Evolutionary conservation across 148 eudicot species (phyloP).

Genomic region (Amaranthus cruentus): DNA sequence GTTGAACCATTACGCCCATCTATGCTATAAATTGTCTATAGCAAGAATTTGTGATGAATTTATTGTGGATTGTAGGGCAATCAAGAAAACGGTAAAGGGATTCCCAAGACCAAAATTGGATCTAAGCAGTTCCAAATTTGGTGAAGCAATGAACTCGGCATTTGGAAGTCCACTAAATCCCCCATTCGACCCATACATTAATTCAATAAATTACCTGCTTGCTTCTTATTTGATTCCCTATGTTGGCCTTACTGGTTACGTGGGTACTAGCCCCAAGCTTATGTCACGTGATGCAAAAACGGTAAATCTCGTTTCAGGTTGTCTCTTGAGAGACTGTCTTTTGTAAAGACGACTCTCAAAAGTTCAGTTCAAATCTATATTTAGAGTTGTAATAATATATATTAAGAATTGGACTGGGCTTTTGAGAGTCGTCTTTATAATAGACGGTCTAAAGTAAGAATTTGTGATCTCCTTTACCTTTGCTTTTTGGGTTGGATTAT

Average conservation of each 20-base stretch:
- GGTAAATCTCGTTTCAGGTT: constrained; percentile 25
- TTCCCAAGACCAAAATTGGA: constrained; percentile 73
- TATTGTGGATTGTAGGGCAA: constrained; percentile 45
- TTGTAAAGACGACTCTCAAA: no score
- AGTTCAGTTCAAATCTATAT: no score
- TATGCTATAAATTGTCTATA: no score
- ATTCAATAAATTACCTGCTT: constrained; percentile 55
- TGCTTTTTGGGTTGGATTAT: no score
- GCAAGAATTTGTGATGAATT: no score
- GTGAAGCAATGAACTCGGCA: constrained; percentile 55
- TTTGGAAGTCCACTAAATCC: constrained; percentile 49
- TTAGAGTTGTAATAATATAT: no score
- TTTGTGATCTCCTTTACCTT: no score
- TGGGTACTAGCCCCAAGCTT: constrained; percentile 67
- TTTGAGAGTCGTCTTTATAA: no score
- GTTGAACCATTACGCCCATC: no score
- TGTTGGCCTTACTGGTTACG: constrained; percentile 86
- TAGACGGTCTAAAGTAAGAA: no score
- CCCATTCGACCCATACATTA: constrained; percentile 74
- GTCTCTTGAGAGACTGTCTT: no score
- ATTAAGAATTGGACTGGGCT: no score
- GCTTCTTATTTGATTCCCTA: constrained; percentile 80
- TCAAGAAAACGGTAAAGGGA: constrained; percentile 48
- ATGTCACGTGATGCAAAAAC: constrained; percentile 36
- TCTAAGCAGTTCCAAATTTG: constrained; percentile 51